phyloP scores from a whole-genome alignment of 108 stramenopile species.

The Poteriospumella lacustris region DNA sequence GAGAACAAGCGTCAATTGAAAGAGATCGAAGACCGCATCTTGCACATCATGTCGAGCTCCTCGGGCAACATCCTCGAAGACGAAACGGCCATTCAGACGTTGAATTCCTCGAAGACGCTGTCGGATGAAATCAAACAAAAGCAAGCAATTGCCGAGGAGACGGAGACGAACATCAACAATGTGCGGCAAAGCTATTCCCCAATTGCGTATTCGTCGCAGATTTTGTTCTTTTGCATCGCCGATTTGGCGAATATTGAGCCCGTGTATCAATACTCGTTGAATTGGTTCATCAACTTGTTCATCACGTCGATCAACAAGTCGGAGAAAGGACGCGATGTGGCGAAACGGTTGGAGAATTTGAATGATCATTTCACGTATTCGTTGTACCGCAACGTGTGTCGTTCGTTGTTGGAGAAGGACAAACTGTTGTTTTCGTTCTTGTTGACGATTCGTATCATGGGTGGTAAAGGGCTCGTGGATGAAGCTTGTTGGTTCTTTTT shows the following conservation, averaged over 20 bases:
- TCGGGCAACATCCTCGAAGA: slow-evolving; percentile 53
- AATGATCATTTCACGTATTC: slow-evolving; percentile 51
- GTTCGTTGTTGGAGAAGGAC: slow-evolving; percentile 56
- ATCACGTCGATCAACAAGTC: slow-evolving; percentile 42
- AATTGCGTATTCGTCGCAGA: slow-evolving; percentile 50
- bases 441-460: slow-evolving; percentile 51
- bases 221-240: slow-evolving; percentile 52
- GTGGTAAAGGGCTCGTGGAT: slow-evolving; percentile 41
- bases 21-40: slow-evolving; percentile 50
- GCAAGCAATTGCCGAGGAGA: slow-evolving; percentile 50
- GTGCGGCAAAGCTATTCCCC: slow-evolving; percentile 43
- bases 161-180: slow-evolving; percentile 49
- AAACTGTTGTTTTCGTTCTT: slow-evolving; percentile 61
- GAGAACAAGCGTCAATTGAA: slow-evolving; percentile 50
- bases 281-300: slow-evolving; percentile 60
- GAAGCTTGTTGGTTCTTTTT: slow-evolving; percentile 53
- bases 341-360: slow-evolving; percentile 45
- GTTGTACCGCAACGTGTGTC: slow-evolving; percentile 52
- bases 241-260: slow-evolving; percentile 55
- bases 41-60: slow-evolving; percentile 42
- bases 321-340: slow-evolving; percentile 48
- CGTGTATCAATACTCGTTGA: slow-evolving; percentile 56
- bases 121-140: slow-evolving; percentile 50
- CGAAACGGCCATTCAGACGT: slow-evolving; percentile 43
- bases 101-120: slow-evolving; percentile 48